Percentiles rank a stretch among this genome's conserved stretches.
Conservation (phyloP, 441 rosid genomes). For the Gossypium davidsonii region DNA sequence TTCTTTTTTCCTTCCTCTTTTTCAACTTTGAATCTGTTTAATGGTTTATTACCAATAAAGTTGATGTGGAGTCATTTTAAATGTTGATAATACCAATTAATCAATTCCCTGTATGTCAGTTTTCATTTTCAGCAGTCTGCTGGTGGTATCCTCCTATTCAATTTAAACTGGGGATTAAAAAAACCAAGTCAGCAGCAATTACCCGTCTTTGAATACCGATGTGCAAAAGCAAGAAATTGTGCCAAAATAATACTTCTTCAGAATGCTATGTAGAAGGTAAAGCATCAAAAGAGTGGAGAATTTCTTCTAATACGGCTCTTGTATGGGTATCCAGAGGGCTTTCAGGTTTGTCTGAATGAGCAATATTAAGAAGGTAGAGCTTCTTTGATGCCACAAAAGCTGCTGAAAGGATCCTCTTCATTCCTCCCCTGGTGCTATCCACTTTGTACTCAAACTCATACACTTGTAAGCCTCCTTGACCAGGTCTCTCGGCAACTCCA, state of each 20-base stretch:
- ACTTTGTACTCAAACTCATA: slow-evolving; percentile 73
- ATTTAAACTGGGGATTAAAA: background rate
- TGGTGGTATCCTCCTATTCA: background rate
- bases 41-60: background rate
- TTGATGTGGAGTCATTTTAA: background rate
- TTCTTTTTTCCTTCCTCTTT: background rate
- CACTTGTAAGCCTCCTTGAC: slow-evolving; percentile 46
- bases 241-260: background rate
- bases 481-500: slow-evolving; percentile 53
- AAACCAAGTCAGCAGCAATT: slow-evolving; percentile 6
- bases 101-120: background rate
- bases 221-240: background rate
- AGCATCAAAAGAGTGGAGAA: slow-evolving; percentile 73
- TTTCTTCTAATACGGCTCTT: slow-evolving; percentile 53
- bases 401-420: slow-evolving; percentile 72
- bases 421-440: slow-evolving; percentile 78
- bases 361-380: slow-evolving; percentile 63
- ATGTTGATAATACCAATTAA: background rate
- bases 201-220: slow-evolving; percentile 15
- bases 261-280: slow-evolving; percentile 22
- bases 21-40: background rate
- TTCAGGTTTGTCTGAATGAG: slow-evolving; percentile 66
- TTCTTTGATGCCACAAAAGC: slow-evolving; percentile 68
- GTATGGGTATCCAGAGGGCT: slow-evolving; percentile 52
- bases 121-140: background rate